Evolutionary conservation across 306 rosid genomes (phyloP).

Genomic region (Begonia fuchsioides): DNA sequence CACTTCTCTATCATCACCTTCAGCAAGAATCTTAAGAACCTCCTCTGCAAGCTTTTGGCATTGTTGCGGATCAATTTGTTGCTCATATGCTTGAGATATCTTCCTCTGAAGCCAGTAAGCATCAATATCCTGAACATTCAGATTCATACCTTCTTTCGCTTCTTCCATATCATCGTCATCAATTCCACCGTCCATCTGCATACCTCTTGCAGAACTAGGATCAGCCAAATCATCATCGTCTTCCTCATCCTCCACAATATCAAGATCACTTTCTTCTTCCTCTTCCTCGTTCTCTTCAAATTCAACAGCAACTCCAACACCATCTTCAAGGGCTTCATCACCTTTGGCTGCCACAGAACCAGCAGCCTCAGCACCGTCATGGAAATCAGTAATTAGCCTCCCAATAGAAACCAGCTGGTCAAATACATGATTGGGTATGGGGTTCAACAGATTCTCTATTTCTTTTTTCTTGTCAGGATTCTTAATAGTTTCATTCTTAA

Average conservation of each 20-base stretch:
- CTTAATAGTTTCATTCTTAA: conserved; percentile 45
- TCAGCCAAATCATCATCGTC: conserved; percentile 70
- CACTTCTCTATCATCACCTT: conserved; percentile 63
- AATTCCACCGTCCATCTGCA: conserved; percentile 91
- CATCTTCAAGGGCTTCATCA: conserved; percentile 71
- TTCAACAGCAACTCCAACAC: conserved; percentile 87
- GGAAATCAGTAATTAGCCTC: conserved; percentile 66
- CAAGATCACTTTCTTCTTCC: conserved; percentile 91
- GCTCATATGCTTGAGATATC: conserved; percentile 78
- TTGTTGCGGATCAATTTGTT: conserved; percentile 77
- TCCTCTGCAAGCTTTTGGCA: conserved; percentile 88
- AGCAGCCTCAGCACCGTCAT: conserved; percentile 46
- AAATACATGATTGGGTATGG: conserved; percentile 32
- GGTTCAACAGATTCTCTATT: conserved; percentile 64
- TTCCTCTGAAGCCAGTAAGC: conserved; percentile 99
- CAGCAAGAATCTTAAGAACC: conserved; percentile 68
- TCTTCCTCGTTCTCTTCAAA: conserved; percentile 93
- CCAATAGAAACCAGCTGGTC: conserved; percentile 70
- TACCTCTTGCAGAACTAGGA: conserved; percentile 40
- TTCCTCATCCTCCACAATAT: conserved; percentile 81
- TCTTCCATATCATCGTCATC: conserved; percentile 86
- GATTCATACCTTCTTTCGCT: conserved; percentile 64
- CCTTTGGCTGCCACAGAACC: conserved; percentile 33
- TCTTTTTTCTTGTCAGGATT: conserved; percentile 77
- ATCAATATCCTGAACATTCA: conserved; percentile 88